Percentiles rank a stretch among this genome's conserved stretches.
phyloP scores from a whole-genome alignment of 225 moss, liverwort and hornwort genomes.

The Marchantia paleacea region DNA sequence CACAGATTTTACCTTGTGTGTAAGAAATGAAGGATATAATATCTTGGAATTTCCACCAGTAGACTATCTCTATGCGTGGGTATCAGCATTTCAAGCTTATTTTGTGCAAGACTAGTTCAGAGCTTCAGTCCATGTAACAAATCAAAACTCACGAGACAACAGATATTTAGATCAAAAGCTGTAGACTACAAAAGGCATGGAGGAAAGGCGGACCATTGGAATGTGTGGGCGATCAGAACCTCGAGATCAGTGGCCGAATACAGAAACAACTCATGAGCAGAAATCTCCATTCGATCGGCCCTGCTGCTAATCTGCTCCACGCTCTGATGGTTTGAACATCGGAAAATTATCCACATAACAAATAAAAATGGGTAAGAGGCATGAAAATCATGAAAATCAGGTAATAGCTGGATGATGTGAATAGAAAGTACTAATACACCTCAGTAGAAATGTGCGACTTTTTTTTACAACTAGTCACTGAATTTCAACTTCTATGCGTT shows the following conservation, averaged over 20 bases:
- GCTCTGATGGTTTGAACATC: conserved; percentile 49
- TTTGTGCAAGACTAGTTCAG: not conserved
- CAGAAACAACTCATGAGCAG: conserved; percentile 80
- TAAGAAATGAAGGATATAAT: not conserved
- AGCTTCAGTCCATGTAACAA: not conserved
- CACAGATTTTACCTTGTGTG: not conserved
- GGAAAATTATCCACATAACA: not conserved
- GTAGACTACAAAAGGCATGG: conserved; percentile 24
- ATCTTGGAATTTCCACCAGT: no score
- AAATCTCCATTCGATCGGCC: conserved; percentile 82
- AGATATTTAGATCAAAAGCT: not conserved
- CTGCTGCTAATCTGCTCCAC: conserved; percentile 99
- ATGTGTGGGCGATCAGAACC: conserved; percentile 52
- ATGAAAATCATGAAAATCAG: not conserved
- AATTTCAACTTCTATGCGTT: no score
- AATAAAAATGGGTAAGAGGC: not conserved
- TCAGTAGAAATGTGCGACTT: conserved; percentile 20
- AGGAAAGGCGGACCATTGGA: conserved; percentile 41
- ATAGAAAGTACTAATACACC: conserved; percentile 78
- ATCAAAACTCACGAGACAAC: no score
- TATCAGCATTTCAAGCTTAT: not conserved
- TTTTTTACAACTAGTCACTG: no score
- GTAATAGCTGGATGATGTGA: not conserved
- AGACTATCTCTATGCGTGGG: not conserved
- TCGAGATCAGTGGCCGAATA: conserved; percentile 96